Evolutionary conservation across 1,284 basidiomycete genomes (phyloP).

Genomic region (Ceratobasidium sp.): DNA sequence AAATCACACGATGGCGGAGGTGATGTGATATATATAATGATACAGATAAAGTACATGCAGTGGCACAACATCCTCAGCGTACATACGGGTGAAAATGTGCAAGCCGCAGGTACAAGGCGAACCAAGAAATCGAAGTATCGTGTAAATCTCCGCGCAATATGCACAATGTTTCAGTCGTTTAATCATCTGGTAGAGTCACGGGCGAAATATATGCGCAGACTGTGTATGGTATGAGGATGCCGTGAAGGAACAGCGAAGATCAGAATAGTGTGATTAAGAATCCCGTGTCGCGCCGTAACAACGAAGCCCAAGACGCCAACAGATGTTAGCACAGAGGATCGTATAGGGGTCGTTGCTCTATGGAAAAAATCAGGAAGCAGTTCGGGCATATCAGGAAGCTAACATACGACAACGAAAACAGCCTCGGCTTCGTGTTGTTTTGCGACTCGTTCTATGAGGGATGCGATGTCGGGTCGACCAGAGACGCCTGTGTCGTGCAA

Average conservation of each 20-base stretch:
- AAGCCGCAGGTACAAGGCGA: conserved; percentile 19
- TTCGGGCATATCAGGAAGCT: neutral
- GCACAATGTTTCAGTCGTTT: conserved; percentile 18
- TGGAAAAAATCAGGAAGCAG: neutral
- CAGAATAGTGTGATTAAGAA: conserved; percentile 5
- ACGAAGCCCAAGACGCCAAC: conserved; percentile 38
- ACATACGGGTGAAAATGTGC: conserved; percentile 28
- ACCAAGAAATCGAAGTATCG: conserved; percentile 12
- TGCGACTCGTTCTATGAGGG: conserved; percentile 22
- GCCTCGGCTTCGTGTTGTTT: conserved; percentile 39
- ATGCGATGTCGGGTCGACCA: conserved; percentile 23
- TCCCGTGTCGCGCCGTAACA: conserved; percentile 38
- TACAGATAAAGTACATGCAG: conserved; percentile 29
- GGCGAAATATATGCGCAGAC: conserved; percentile 4
- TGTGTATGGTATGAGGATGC: neutral
- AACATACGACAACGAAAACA: conserved; percentile 36
- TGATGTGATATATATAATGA: conserved; percentile 8
- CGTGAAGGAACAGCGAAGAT: conserved; percentile 7
- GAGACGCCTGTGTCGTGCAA: conserved; percentile 38
- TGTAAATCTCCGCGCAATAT: conserved; percentile 2
- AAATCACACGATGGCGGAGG: neutral
- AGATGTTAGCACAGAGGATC: conserved; percentile 40
- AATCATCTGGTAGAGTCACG: neutral
- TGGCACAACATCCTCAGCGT: conserved; percentile 32
- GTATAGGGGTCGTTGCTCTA: conserved; percentile 41